phyloP scores from a whole-genome alignment of 345 rosid genomes.

The Fremontodendron californicum region DNA sequence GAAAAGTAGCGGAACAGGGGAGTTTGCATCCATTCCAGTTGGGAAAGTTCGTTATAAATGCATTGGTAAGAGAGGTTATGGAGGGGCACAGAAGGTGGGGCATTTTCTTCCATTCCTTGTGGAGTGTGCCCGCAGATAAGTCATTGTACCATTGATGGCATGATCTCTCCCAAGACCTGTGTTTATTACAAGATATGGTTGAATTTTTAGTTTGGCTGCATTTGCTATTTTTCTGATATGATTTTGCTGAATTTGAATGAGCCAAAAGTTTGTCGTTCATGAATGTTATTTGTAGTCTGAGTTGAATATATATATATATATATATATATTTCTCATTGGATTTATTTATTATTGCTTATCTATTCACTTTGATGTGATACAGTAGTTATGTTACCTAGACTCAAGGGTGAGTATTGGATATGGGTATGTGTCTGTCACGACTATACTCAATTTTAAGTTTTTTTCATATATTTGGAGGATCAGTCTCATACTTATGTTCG shows the following conservation, averaged over 20 bases:
- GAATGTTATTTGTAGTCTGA: not conserved
- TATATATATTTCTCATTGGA: not conserved
- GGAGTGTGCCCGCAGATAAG: not conserved
- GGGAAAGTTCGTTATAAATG: slow-evolving; percentile 51
- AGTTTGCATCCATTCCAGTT: slow-evolving; percentile 38
- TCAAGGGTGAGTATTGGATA: too few species aligned
- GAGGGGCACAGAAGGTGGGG: slow-evolving; percentile 40
- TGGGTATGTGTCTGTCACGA: too few species aligned
- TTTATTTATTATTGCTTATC: not conserved
- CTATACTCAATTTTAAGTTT: too few species aligned
- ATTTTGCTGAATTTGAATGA: not conserved
- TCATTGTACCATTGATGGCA: slow-evolving; percentile 59
- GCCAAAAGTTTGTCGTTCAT: not conserved
- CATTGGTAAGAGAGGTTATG: slow-evolving; percentile 19
- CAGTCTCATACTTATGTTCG: too few species aligned
- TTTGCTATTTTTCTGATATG: not conserved
- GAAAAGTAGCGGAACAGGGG: slow-evolving; percentile 56
- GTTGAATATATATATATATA: not conserved
- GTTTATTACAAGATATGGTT: slow-evolving; percentile 64
- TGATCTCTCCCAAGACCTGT: slow-evolving; percentile 58
- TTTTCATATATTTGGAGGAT: too few species aligned
- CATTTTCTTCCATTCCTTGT: slow-evolving; percentile 34
- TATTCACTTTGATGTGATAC: not conserved
- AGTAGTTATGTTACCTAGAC: too few species aligned
- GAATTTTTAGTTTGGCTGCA: slow-evolving; percentile 39